phyloP scores from a whole-genome alignment of 129 eudicot species.

The Chrysanthemum seticuspe region DNA sequence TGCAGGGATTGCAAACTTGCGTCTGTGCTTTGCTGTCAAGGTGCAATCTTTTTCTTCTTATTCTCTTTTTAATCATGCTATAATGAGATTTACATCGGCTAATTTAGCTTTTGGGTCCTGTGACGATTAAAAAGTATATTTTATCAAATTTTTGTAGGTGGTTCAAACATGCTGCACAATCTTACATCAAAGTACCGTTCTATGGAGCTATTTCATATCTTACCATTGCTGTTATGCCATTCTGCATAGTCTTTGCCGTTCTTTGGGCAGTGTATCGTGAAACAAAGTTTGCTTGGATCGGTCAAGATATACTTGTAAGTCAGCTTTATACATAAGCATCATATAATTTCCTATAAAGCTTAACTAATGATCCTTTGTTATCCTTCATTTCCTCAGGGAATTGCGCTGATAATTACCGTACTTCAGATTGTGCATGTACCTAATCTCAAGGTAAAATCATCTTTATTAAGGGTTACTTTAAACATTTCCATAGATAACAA shows the following conservation, averaged over 20 bases:
- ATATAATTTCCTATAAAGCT: neutral
- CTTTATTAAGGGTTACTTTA: neutral
- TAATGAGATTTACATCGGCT: neutral
- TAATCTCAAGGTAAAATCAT: conserved; percentile 71
- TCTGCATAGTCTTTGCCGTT: conserved; percentile 73
- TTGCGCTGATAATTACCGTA: conserved; percentile 75
- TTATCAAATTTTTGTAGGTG: conserved; percentile 43
- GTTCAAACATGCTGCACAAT: conserved; percentile 62
- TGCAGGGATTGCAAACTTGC: conserved; percentile 84
- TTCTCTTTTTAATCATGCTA: conserved; percentile 10
- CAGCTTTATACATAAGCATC: conserved; percentile 8
- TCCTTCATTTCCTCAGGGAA: conserved; percentile 54
- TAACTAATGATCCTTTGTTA: conserved; percentile 19
- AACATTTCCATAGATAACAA: neutral
- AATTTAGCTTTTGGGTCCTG: neutral
- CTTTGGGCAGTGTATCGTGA: conserved; percentile 75
- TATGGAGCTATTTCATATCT: conserved; percentile 78
- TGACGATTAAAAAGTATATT: neutral
- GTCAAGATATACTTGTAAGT: conserved; percentile 89
- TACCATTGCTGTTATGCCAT: conserved; percentile 77
- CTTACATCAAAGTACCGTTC: conserved; percentile 63
- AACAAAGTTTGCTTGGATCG: conserved; percentile 72
- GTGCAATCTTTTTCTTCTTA: conserved; percentile 34
- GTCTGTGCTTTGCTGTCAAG: conserved; percentile 67
- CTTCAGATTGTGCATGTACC: conserved; percentile 89